Evolutionary conservation across 495 filamentous ascomycete genomes (phyloP).

Genomic region (Evernia prunastri): DNA sequence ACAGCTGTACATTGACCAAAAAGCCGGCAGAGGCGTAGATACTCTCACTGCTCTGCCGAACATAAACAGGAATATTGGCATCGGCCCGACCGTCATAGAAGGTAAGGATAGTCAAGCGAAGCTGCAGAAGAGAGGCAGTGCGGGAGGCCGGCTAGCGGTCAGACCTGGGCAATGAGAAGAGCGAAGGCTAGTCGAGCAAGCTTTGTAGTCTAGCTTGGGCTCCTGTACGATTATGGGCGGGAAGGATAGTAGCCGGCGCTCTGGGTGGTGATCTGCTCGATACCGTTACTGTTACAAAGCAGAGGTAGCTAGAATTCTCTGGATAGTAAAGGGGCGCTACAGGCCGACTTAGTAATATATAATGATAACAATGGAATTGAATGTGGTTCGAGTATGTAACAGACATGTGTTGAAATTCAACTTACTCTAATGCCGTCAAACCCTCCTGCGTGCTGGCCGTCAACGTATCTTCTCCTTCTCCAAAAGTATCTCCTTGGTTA

Average conservation of each 20-base stretch:
- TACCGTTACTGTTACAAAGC: neutral
- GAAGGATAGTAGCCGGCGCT: neutral
- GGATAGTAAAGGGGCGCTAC: slow-evolving; percentile 1
- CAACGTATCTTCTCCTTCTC: neutral
- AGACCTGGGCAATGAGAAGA: slow-evolving; percentile 7
- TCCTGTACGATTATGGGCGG: neutral
- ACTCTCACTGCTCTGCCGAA: slow-evolving; percentile 43
- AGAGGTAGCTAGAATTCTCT: slow-evolving; percentile 5
- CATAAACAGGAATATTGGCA: slow-evolving; percentile 28
- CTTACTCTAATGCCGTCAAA: neutral
- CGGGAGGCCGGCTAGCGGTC: slow-evolving; percentile 43
- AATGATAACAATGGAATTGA: neutral
- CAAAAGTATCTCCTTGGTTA: slow-evolving; percentile 41
- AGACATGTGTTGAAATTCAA: neutral
- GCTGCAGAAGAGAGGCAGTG: slow-evolving; percentile 46
- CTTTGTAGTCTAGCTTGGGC: slow-evolving; percentile 5
- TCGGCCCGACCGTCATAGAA: slow-evolving; percentile 7
- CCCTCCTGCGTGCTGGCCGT: neutral
- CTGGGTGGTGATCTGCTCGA: neutral
- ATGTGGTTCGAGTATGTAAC: neutral
- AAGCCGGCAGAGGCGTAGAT: slow-evolving; percentile 48
- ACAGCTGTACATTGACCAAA: slow-evolving; percentile 76
- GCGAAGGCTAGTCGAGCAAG: neutral
- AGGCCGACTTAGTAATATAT: neutral
- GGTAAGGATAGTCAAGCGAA: slow-evolving; percentile 41